phyloP scores from a whole-genome alignment of 371 early-diverging fungal genomes.

The Actinomortierella ambigua region DNA sequence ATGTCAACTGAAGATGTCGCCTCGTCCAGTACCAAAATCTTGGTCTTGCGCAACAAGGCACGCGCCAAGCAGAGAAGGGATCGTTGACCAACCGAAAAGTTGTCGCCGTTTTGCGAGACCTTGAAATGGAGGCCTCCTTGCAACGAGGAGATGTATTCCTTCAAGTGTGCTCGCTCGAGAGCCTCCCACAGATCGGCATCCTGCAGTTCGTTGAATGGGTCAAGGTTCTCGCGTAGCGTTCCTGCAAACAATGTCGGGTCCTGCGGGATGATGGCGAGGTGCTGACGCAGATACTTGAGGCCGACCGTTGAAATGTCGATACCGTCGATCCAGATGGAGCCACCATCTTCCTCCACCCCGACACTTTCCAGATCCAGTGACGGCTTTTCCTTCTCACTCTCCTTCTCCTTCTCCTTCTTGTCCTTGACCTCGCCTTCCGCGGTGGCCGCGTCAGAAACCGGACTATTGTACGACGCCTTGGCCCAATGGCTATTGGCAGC shows the following conservation, averaged over 20 bases:
- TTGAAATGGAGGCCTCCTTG: conserved; percentile 66
- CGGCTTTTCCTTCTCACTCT: neutral
- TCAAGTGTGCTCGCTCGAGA: conserved; percentile 60
- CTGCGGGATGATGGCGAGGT: conserved; percentile 86
- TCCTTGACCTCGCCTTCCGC: neutral
- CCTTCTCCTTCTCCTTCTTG: conserved; percentile 9
- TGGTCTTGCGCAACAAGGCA: conserved; percentile 74
- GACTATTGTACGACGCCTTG: conserved; percentile 3
- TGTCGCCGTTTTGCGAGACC: conserved; percentile 79
- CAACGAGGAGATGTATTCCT: conserved; percentile 59
- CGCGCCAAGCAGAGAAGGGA: conserved; percentile 83
- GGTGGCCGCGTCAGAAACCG: conserved; percentile 5
- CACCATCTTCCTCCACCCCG: conserved; percentile 29
- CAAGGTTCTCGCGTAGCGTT: conserved; percentile 60
- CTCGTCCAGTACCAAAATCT: conserved; percentile 87
- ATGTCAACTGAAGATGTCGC: conserved; percentile 90
- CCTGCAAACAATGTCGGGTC: conserved; percentile 90
- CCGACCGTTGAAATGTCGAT: conserved; percentile 66
- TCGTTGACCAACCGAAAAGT: conserved; percentile 91
- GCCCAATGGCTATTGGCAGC: conserved; percentile 51
- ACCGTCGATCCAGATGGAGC: conserved; percentile 56
- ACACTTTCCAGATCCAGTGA: conserved; percentile 22
- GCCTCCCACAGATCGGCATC: conserved; percentile 79
- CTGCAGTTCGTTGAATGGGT: conserved; percentile 66
- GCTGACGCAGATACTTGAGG: conserved; percentile 27